Conservation (phyloP, 345 rosid species). For the Noccaea caerulescens region DNA sequence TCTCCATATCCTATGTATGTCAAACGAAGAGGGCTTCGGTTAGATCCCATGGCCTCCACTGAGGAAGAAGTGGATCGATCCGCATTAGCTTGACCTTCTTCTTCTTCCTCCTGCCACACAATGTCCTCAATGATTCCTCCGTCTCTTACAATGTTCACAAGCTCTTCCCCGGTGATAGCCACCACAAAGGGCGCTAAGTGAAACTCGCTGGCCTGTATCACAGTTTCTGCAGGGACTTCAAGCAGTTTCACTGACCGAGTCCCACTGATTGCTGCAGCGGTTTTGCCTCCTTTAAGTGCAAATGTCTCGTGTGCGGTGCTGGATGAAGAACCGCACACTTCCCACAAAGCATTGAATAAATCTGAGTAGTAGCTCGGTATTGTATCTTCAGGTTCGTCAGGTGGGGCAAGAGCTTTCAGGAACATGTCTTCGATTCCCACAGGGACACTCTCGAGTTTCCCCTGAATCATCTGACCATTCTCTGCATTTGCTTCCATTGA, state of each 20-base stretch:
- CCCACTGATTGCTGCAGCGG: slow-evolving; percentile 72
- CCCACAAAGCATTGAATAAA: slow-evolving; percentile 84
- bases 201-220: slow-evolving; percentile 59
- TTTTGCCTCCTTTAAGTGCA: slow-evolving; percentile 75
- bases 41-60: slow-evolving; percentile 28
- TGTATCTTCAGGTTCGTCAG: slow-evolving; percentile 55
- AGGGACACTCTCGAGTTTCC: slow-evolving; percentile 73
- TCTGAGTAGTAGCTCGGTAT: slow-evolving; percentile 60
- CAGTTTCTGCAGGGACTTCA: slow-evolving; percentile 63
- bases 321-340: slow-evolving; percentile 73
- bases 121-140: slow-evolving; percentile 64
- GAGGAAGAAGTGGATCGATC: slow-evolving; percentile 46
- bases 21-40: slow-evolving; percentile 63
- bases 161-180: slow-evolving; percentile 72
- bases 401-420: slow-evolving; percentile 72
- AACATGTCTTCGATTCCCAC: slow-evolving; percentile 97
- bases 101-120: slow-evolving; percentile 59
- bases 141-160: slow-evolving; percentile 64
- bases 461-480: slow-evolving; percentile 74
- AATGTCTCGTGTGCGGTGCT: slow-evolving; percentile 82
- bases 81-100: slow-evolving; percentile 6
- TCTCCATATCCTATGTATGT: slow-evolving; percentile 68
- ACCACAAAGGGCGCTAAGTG: slow-evolving; percentile 76
- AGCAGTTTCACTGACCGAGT: slow-evolving; percentile 90
- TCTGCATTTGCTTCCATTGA: slow-evolving; percentile 84